These are phyloP conservation scores for Russula sp. DNA, from an alignment of 768 basidiomycete genomes.

Conservation along the genomic window DNA sequence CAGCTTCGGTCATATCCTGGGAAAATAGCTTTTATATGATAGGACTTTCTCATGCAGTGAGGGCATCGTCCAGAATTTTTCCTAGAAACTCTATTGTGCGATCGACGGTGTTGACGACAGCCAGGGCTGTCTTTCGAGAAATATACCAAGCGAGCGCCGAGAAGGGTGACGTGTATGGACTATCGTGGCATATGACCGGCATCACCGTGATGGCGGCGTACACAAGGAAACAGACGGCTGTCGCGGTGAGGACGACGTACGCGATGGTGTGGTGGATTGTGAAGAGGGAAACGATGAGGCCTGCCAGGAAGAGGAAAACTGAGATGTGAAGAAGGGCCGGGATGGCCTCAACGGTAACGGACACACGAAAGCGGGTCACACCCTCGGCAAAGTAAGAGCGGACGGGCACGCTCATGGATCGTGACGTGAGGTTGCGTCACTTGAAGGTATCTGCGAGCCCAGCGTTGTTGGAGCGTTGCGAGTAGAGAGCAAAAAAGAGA, in stretches of 20 bases:
- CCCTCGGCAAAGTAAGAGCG: conserved; percentile 18
- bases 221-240: not conserved
- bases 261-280: conserved; percentile 17
- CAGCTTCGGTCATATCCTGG: not conserved
- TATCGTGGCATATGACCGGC: conserved; percentile 4
- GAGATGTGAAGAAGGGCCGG: conserved; percentile 17
- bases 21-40: not conserved
- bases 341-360: conserved; percentile 12
- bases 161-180: conserved; percentile 15
- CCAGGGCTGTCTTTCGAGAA: not conserved
- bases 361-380: conserved; percentile 1
- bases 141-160: not conserved
- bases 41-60: not conserved
- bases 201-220: conserved; percentile 17
- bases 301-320: conserved; percentile 21
- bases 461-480: conserved; percentile 13
- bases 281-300: conserved; percentile 19
- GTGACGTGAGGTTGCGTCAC: conserved; percentile 4
- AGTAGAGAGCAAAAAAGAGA: conserved; percentile 19
- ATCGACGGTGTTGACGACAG: not conserved
- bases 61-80: not conserved
- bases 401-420: conserved; percentile 15
- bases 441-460: conserved; percentile 21
- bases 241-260: conserved; percentile 4
- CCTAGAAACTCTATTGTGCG: not conserved